Conservation (phyloP, 345 rosid species). For the Eucalyptus guilfoylei region DNA sequence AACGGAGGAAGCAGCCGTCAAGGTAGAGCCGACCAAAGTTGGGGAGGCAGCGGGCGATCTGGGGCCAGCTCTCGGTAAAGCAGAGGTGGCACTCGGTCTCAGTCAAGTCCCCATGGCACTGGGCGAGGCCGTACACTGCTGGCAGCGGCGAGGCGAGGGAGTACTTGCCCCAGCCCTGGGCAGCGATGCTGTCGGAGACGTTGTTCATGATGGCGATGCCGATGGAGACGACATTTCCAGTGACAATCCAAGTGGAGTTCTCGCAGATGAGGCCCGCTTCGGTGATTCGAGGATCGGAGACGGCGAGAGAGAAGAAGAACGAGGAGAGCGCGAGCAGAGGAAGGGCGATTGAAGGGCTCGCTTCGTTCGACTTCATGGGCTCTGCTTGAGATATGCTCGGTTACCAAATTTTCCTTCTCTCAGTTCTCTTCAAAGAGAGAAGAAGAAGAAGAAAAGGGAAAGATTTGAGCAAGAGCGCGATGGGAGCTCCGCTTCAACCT, state of each 20-base stretch:
- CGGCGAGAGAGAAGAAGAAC: neutral
- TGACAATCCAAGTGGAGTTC: neutral
- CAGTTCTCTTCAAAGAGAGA: neutral
- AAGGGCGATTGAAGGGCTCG: neutral
- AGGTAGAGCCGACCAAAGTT: slow-evolving; percentile 36
- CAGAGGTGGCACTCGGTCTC: slow-evolving; percentile 29
- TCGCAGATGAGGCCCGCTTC: too few species aligned
- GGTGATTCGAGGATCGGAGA: too few species aligned
- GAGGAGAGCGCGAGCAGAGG: neutral
- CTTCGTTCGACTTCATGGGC: neutral
- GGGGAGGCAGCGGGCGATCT: slow-evolving; percentile 15
- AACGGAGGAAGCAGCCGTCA: slow-evolving; percentile 61
- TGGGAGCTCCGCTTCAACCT: neutral
- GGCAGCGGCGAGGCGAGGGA: neutral
- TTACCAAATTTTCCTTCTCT: neutral
- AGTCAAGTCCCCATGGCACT: slow-evolving; percentile 34
- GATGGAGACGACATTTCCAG: neutral
- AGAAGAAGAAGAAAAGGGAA: neutral
- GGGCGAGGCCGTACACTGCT: slow-evolving; percentile 13
- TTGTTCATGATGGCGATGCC: neutral
- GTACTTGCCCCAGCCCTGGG: neutral
- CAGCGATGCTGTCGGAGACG: neutral
- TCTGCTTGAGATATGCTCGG: neutral
- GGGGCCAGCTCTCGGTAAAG: slow-evolving; percentile 6
- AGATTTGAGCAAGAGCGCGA: neutral